Evolutionary conservation across 179 eudicot species (phyloP), one percentile per base, ranked within the genome.

Genomic region (Dionaea muscipula): DNA sequence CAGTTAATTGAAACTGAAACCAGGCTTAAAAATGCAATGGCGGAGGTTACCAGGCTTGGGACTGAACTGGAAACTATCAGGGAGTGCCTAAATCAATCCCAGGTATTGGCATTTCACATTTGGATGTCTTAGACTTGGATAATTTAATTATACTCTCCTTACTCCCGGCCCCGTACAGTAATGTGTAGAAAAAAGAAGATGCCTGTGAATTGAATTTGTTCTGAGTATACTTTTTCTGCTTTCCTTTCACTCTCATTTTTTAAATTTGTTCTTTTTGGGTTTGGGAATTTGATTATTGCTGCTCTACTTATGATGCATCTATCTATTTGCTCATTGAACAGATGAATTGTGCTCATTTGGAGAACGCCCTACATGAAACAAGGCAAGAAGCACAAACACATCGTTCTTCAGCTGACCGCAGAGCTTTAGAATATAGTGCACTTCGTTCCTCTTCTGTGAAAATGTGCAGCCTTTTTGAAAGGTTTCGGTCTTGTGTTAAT

Each of bases 281-380:
- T 33, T 6, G 11, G 37, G 37, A 12, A 12, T 6, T 33, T 33
- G 37, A 0, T 39, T 39, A 12, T 13, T n/a, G n/a, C 44, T 39
- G 7, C 18, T 13, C 4, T 12, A 4, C 44, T 39, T 4, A 3
- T n/a, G 14, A 39, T 39, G 4, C 37, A 33, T 22, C 13, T 21
- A 4, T 47, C 19, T 20, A 11, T 19, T 19, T 22, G 19, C 10
- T 35, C 47, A 24, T 60, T 57, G 26, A 60, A 35, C 85, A 93
- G 99, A 72, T 93, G 85, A 93, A 93, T 59, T 93, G 99, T 72
- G 99, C 94, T 67, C 99, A 85, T 67, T 66, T 93, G 56, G 96
- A 93, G 78, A 93, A 88, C 50, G 83, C 90, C 55, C 81, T 88
- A 51, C 96, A 93, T 55, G 99, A 93, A 69, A 95, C 96, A 24